Evolutionary conservation across 164 flowering plant species (phyloP).

Genomic region (Vitis riparia): DNA sequence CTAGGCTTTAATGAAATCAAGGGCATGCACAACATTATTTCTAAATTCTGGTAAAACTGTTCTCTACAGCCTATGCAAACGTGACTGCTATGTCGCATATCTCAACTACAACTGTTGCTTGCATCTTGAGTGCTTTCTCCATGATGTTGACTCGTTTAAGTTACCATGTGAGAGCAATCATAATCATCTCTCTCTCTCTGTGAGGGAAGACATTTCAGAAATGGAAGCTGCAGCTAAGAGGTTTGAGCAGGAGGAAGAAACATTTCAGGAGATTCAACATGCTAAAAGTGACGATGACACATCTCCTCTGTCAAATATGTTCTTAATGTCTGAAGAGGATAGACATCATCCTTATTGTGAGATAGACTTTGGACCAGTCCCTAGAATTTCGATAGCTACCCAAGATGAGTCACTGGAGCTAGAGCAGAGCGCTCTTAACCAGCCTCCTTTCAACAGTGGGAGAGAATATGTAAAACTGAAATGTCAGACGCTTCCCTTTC

Average conservation of each 20-base stretch:
- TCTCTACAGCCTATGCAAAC: constrained; percentile 88
- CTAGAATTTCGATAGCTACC: no score
- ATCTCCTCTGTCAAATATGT: constrained; percentile 11
- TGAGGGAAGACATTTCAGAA: constrained; percentile 60
- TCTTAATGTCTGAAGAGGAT: no score
- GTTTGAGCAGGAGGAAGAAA: constrained; percentile 66
- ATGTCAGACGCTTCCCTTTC: constrained; percentile 30
- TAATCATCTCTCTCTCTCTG: constrained; percentile 30
- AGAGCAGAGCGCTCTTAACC: no score
- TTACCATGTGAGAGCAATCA: constrained; percentile 54
- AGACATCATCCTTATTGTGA: no score
- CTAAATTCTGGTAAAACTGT: constrained; percentile 61
- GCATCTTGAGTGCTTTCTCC: constrained; percentile 88
- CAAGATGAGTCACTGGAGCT: no score
- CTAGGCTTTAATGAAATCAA: constrained; percentile 67
- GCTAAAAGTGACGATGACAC: constrained; percentile 33
- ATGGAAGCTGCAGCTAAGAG: constrained; percentile 78
- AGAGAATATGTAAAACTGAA: constrained; percentile 11
- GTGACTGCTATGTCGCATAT: constrained; percentile 85
- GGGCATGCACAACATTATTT: constrained; percentile 36
- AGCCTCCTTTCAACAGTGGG: no score
- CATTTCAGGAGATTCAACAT: constrained; percentile 43
- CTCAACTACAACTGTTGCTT: constrained; percentile 62
- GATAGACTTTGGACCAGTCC: no score
- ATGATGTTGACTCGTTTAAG: constrained; percentile 49